Evolutionary conservation across 2,329 filamentous ascomycete genomes (phyloP), one percentile per base, ranked within the genome.

Genomic region (Fusarium virguliforme): DNA sequence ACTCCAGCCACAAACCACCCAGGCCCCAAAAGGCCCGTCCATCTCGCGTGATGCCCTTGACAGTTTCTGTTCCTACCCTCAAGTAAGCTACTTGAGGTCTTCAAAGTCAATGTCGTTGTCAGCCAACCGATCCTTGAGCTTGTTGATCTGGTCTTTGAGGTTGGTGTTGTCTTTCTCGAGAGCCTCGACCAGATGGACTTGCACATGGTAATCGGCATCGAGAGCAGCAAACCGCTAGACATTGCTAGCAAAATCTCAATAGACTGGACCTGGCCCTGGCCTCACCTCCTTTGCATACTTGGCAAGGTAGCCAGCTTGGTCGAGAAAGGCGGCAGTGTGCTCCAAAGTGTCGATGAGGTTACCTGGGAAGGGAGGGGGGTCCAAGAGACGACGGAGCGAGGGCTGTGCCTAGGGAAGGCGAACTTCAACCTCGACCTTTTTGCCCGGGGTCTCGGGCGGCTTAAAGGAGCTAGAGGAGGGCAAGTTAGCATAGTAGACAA

Each of bases 251-350:
- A 24, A 22, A 22, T 6, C 28, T 15, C 8, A 6, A 34, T 8
- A 22, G 12, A 24, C 3, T 5, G 4, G 13, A 15, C 4, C 2
- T 15, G 6, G 41, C 26, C 12, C 5, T 26, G 8, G 12, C 15
- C 48, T 24, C 34, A 53, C 50, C 8, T 53, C 50, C 18, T 53
- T 30, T 4, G 53, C 53, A 18, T 55, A 55, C n/a, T 15, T 55
- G 13, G 53, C 53, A 55, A 38, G 34, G 53, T 55, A 40, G 8
- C 53, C 53, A 30, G 53, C 53, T 18, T 55, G 53, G 18, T 55
- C 53, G 15, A 55, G 34, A n/a, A 55, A 55, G 5, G 53, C 34
- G 24, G 32, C 32, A 4, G 53, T 40, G 24, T 55, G 53, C n/a
- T 38, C 34, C 53, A 55, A 9, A 8, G 53, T 55, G 2, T 55